Evolutionary conservation across 108 stramenopile genomes (phyloP).

Genomic region (Discostella stelligeroides): DNA sequence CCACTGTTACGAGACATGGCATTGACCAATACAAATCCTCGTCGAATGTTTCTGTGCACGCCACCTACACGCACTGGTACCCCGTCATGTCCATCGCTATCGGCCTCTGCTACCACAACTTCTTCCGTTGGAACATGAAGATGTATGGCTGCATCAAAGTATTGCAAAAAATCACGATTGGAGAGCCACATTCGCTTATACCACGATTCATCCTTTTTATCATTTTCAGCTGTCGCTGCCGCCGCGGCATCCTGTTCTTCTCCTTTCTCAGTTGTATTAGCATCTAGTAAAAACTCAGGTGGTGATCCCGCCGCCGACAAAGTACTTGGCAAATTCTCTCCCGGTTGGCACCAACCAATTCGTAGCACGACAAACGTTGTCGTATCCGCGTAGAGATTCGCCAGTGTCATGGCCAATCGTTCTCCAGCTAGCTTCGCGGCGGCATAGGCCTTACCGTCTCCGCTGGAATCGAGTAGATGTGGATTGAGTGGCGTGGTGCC

Average conservation of each 20-base stretch:
- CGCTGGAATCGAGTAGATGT: conserved; percentile 25
- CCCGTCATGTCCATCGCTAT: not conserved
- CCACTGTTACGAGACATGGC: too few species aligned
- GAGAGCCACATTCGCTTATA: conserved; percentile 57
- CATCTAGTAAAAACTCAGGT: conserved; percentile 46
- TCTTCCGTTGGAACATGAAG: conserved; percentile 37
- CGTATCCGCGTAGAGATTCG: not conserved
- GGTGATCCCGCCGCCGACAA: conserved; percentile 42
- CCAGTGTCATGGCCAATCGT: conserved; percentile 42
- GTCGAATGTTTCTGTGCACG: conserved; percentile 36
- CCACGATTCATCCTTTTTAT: conserved; percentile 50
- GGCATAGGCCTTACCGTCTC: conserved; percentile 52
- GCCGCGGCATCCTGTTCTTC: too few species aligned
- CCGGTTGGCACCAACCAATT: conserved; percentile 51
- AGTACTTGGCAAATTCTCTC: conserved; percentile 40
- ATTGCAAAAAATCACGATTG: conserved; percentile 45
- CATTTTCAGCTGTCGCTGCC: conserved; percentile 25
- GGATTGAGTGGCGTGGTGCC: conserved; percentile 45
- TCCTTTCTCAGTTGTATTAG: too few species aligned
- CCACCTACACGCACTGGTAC: not conserved
- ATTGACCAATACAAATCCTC: conserved; percentile 41
- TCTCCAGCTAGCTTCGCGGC: conserved; percentile 58
- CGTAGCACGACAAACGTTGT: conserved; percentile 24
- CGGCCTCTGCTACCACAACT: conserved; percentile 29
- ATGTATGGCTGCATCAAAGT: conserved; percentile 43